These are phyloP conservation scores for Zanthoxylum bungeanum DNA, from an alignment of 345 rosid species.

Conservation along the genomic window DNA sequence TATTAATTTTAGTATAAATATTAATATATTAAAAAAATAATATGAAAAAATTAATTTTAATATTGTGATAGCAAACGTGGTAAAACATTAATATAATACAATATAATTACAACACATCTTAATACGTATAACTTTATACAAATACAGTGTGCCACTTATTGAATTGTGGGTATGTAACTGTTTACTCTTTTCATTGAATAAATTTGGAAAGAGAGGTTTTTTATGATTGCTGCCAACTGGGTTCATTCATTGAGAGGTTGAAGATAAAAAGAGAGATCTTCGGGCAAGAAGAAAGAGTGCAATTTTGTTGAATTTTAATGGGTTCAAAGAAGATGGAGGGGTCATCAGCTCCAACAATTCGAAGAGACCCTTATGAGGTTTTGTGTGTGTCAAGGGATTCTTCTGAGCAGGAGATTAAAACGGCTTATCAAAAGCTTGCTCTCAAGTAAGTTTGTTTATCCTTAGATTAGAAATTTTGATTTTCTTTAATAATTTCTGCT, in stretches of 20 bases:
- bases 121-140: no score
- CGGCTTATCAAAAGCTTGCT: conserved; percentile 92
- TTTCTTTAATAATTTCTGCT: not conserved
- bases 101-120: no score
- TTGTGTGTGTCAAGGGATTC: conserved; percentile 79
- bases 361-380: conserved; percentile 94
- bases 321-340: conserved; percentile 63
- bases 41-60: no score
- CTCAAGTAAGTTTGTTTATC: conserved; percentile 61
- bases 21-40: no score
- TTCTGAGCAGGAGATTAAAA: conserved; percentile 87
- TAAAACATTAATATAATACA: no score
- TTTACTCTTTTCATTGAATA: conserved; percentile 5
- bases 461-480: not conserved
- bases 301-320: conserved; percentile 27
- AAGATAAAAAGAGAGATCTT: not conserved
- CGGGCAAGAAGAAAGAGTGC: not conserved
- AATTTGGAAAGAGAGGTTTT: not conserved
- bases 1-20: no score
- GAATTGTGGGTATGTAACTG: conserved; percentile 8
- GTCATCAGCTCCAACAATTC: conserved; percentile 54
- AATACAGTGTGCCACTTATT: no score
- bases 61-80: no score
- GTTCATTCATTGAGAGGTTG: not conserved
- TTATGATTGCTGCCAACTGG: not conserved